Conservation (phyloP, 2,329 filamentous ascomycete species). For the Emmonsiellopsis sp. region DNA sequence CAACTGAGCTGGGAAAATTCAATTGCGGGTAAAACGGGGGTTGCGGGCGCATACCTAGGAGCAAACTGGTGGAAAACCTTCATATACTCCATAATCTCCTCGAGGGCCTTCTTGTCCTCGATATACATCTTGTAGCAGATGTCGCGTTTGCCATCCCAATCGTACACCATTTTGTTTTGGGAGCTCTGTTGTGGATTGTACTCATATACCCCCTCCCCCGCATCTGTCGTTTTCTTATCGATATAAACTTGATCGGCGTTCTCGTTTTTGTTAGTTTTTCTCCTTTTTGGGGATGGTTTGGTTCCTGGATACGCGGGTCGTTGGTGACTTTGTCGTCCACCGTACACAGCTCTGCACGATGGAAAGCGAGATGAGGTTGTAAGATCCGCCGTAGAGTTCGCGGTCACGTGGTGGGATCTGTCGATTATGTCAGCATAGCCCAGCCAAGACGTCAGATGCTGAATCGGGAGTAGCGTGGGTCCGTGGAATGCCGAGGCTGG, state of each 20-base stretch:
- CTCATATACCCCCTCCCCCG: background rate
- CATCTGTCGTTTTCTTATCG: background rate
- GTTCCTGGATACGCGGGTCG: too few relatives aligned
- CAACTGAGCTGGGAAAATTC: background rate
- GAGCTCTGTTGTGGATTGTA: background rate
- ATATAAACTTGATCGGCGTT: too few relatives aligned
- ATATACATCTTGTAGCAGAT: constrained; percentile 67
- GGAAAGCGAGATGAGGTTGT: background rate
- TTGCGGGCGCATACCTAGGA: constrained; percentile 50
- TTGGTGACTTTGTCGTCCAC: background rate
- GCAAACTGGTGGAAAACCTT: constrained; percentile 55
- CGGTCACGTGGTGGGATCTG: too few relatives aligned
- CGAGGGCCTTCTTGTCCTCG: constrained; percentile 61
- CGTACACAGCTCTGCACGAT: background rate
- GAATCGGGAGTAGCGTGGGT: too few relatives aligned
- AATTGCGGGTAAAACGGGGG: background rate
- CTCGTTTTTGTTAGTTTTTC: too few relatives aligned
- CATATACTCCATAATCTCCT: constrained; percentile 68
- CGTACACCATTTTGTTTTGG: constrained; percentile 42
- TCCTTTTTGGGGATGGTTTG: too few relatives aligned
- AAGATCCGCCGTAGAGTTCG: constrained; percentile 8
- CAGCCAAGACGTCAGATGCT: too few relatives aligned
- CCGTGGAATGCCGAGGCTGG: too few relatives aligned
- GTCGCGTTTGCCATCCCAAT: constrained; percentile 58
- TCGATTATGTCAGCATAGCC: too few relatives aligned